Evolutionary conservation across 371 early-diverging fungal genomes (phyloP).

Genomic region (Mucor plumbeus): DNA sequence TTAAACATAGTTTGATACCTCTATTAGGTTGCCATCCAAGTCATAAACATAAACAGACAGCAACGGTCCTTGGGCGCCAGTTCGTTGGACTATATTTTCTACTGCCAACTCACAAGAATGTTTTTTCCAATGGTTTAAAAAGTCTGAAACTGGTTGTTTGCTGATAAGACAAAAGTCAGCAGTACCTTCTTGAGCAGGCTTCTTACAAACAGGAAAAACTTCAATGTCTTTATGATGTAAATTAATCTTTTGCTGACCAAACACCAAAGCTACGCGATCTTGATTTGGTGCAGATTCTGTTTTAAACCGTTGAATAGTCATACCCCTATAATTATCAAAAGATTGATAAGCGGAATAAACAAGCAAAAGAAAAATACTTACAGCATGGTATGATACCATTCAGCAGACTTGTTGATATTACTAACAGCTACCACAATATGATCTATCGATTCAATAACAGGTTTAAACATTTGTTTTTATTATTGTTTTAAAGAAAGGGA

Average conservation of each 20-base stretch:
- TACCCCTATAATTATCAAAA: slow-evolving; percentile 6
- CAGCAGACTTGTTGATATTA: slow-evolving; percentile 18
- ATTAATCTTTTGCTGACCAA: slow-evolving; percentile 29
- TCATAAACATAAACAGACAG: slow-evolving; percentile 22
- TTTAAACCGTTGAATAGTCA: slow-evolving; percentile 16
- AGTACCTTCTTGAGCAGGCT: slow-evolving; percentile 16
- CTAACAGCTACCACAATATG: slow-evolving; percentile 25
- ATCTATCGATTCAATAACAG: slow-evolving; percentile 14
- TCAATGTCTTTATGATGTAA: slow-evolving; percentile 19
- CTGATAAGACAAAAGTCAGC: slow-evolving; percentile 26
- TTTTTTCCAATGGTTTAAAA: slow-evolving; percentile 22
- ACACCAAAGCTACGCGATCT: slow-evolving; percentile 13
- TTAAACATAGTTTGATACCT: slow-evolving; percentile 14
- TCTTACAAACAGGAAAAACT: slow-evolving; percentile 22
- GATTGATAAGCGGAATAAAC: not conserved
- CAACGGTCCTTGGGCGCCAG: slow-evolving; percentile 16
- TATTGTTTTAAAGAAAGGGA: not conserved
- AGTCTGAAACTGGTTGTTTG: slow-evolving; percentile 17
- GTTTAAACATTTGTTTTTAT: slow-evolving; percentile 9
- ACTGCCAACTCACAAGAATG: slow-evolving; percentile 11
- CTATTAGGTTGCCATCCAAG: slow-evolving; percentile 25
- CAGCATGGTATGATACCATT: slow-evolving; percentile 29
- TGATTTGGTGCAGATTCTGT: slow-evolving; percentile 17
- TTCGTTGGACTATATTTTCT: slow-evolving; percentile 10
- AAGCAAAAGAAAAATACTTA: slow-evolving; percentile 3